Conservation (phyloP, 2,329 filamentous ascomycete genomes). For the Lithohypha guttulata region DNA sequence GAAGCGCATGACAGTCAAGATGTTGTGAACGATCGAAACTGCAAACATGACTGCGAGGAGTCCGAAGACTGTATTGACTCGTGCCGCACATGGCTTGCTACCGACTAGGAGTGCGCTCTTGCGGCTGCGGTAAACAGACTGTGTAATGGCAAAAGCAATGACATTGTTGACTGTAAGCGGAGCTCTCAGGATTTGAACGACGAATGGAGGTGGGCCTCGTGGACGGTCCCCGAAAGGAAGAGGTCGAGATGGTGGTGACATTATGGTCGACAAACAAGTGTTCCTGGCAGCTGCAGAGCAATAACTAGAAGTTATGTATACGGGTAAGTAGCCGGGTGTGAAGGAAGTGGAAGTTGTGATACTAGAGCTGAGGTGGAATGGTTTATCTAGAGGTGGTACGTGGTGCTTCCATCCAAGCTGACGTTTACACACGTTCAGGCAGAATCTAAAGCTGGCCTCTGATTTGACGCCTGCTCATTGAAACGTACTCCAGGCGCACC, state of each 20-base stretch:
- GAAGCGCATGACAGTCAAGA: constrained; percentile 8
- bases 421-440: no score
- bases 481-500: no score
- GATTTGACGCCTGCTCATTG: no score
- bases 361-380: no score
- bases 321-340: no score
- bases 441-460: no score
- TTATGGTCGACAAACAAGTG: no score
- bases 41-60: constrained; percentile 4
- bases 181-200: constrained; percentile 8
- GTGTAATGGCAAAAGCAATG: constrained; percentile 5
- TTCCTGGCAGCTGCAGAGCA: no score
- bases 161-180: constrained; percentile 6
- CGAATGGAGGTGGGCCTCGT: constrained; percentile 8
- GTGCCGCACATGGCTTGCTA: constrained; percentile 1
- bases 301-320: no score
- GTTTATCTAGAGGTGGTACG: no score
- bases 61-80: neutral
- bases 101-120: neutral
- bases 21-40: constrained; percentile 7
- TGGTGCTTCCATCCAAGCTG: no score
- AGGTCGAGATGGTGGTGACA: constrained; percentile 5
- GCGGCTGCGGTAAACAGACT: constrained; percentile 3
- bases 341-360: no score
- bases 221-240: neutral